Evolutionary conservation across 1,139 yeast species (phyloP).

Genomic region (Wickerhamomyces sp.): DNA sequence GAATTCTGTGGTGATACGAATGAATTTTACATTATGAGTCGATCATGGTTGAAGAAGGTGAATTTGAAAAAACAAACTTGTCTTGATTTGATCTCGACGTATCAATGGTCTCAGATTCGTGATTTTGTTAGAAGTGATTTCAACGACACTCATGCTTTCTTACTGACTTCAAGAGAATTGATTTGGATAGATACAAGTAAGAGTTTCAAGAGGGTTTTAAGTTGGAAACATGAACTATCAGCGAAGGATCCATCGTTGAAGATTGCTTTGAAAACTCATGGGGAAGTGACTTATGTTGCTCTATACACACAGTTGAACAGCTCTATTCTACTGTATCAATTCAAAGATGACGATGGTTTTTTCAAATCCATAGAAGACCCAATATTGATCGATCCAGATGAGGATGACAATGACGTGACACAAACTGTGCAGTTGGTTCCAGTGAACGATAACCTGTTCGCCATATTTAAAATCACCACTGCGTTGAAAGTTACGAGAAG

Average conservation of each 20-base stretch:
- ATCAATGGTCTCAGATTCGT: slow-evolving; percentile 50
- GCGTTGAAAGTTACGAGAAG: slow-evolving; percentile 10
- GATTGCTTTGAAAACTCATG: slow-evolving; percentile 29
- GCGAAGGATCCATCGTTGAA: slow-evolving; percentile 51
- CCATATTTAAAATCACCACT: slow-evolving; percentile 11
- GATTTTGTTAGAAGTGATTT: slow-evolving; percentile 34
- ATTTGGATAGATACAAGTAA: slow-evolving; percentile 38
- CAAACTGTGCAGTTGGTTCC: slow-evolving; percentile 1
- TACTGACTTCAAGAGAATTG: slow-evolving; percentile 59
- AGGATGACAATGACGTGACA: slow-evolving; percentile 4
- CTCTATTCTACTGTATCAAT: slow-evolving; percentile 37
- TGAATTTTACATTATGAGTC: slow-evolving; percentile 35
- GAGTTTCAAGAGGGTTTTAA: slow-evolving; percentile 38
- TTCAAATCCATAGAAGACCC: slow-evolving; percentile 43
- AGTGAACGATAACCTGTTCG: not conserved
- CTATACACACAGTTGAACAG: slow-evolving; percentile 40
- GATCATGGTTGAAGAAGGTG: slow-evolving; percentile 39
- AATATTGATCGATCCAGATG: slow-evolving; percentile 25
- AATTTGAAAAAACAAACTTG: slow-evolving; percentile 25
- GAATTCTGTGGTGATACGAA: slow-evolving; percentile 36
- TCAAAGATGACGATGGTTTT: slow-evolving; percentile 34
- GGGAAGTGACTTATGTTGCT: slow-evolving; percentile 29
- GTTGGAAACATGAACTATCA: slow-evolving; percentile 67
- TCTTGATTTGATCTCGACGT: slow-evolving; percentile 41
- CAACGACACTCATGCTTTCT: slow-evolving; percentile 29